Base-by-base conservation (phyloP, 1,139 yeast genomes). In the Petasospora fabianii region DNA sequence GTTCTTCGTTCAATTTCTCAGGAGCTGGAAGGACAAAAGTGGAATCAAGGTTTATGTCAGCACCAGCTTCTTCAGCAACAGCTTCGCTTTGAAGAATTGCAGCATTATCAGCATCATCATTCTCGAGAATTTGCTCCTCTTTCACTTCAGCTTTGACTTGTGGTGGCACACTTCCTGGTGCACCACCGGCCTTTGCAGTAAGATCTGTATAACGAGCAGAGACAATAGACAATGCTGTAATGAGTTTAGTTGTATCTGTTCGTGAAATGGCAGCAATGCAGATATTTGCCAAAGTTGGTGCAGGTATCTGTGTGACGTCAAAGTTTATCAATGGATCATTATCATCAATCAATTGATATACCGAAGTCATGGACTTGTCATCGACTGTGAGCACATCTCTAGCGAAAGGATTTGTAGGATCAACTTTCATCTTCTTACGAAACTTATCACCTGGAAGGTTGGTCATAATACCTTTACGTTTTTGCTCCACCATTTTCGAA, bases 251-350 rank as follows among this genome's bases (percentile, higher is more conserved):
- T 0, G 71, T 65, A 38, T 76, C 74, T 0, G 78, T 77, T 29
- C 71, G 71, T 35, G 69, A 68, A 53, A 83, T 69, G 3, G 84
- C 88, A 30, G 77, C 74, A 42, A 78, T 66, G 16, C 83, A 85
- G 71, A 82, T 81, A 33, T 76, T 73, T 24, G 73, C 71, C 40
- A 87, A 74, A 5, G 83, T 69, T 41, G 80, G 77, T 27, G 72
- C 73, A 2, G 94, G 84, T 13, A 90, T 66, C 8, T 75, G 65
- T 7, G 85, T 71, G 36, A 87, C 75, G 58, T 88, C 92, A 54
- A 86, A 83, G 35, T 71, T 68, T 20, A 77, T 74, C 34, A 80
- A 60, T 34, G 81, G 78, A 57, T 82, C 80, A 24, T 63, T 60
- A 3, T 80, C 67, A 37, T 77, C 82, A 44, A 83, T 80, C 42